Evolutionary conservation across 176 grass and related monocot genomes (phyloP).

Genomic region (Zoysia pacifica): DNA sequence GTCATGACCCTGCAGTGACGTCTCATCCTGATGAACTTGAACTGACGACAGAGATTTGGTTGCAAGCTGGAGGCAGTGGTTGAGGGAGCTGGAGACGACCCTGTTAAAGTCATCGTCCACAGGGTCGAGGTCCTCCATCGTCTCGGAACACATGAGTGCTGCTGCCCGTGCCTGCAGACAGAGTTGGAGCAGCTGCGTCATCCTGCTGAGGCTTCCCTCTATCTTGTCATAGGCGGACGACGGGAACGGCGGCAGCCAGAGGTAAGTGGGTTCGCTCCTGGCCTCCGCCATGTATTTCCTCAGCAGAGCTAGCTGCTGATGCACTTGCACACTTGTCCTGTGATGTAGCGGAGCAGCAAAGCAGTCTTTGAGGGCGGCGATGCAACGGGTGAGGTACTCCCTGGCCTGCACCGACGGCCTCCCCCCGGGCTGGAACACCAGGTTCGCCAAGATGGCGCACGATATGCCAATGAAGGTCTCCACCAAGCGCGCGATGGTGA

Average conservation of each 20-base stretch:
- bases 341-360: background rate
- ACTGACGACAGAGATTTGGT: conserved; percentile 6
- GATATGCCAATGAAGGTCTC: conserved; percentile 81
- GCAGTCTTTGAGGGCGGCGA: conserved; percentile 40
- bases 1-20: background rate
- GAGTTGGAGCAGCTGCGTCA: conserved; percentile 57
- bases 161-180: conserved; percentile 37
- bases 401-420: conserved; percentile 61
- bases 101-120: conserved; percentile 27
- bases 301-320: conserved; percentile 40
- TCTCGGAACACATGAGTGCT: too few relatives aligned
- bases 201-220: conserved; percentile 54
- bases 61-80: conserved; percentile 28
- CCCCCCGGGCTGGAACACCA: conserved; percentile 60
- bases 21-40: background rate
- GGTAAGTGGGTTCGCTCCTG: conserved; percentile 53
- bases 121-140: background rate
- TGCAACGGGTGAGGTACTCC: conserved; percentile 47
- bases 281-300: conserved; percentile 51
- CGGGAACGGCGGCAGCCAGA: conserved; percentile 68
- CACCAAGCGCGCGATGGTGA: conserved; percentile 55
- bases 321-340: background rate
- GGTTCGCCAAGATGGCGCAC: conserved; percentile 50
- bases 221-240: conserved; percentile 44
- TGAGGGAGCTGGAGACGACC: conserved; percentile 33